Base-by-base conservation (phyloP, 345 rosid species). In the Rhodomyrtus tomentosa region DNA sequence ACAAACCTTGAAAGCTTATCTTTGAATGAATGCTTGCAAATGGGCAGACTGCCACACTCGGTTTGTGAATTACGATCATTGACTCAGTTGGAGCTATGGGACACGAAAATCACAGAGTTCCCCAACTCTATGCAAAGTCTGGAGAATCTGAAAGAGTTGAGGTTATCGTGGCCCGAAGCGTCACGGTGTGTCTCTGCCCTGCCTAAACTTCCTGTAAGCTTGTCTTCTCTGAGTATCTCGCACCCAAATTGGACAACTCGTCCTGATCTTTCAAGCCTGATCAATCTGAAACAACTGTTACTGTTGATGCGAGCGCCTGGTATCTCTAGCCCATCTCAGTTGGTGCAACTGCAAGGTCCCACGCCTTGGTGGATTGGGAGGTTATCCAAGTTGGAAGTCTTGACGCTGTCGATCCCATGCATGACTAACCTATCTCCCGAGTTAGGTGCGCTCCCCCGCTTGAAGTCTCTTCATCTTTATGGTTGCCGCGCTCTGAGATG, bases 281-380 rank as follows among this genome's bases (percentile, higher is more conserved):
- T 14, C 22, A 27, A 38, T 49, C 29, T 82, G 55, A 36, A 58
- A 50, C 53, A 5, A 50, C 53, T 14, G 6, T 5, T 50, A 15
- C 2, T 5, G 18, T 0, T 1, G 2, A 13, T 9, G 50, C 12
- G 10, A 16, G 5, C 1, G 6, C 6, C 6, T 5, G 53, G 1
- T 15, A 50, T 14, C 18, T 16, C 53, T 50, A 16, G 53, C 53
- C 40, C 72, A 20, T 18, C 51, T 24, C 4, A 16, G 84, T 55
- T 21, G 83, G 22, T 24, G 52, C 53, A 21, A 4, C 50, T 2
- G 50, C 13, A 48, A 48, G 38, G 2, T 48, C 82, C 68, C 25
- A 52, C 11, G 18, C 27, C 20, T 5, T 27, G 16, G 82, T 54
- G 84, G 72, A 27, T 55, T 38, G 56, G 55, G 50, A 82, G 27